Evolutionary conservation across 164 flowering plant genomes (phyloP), one percentile per base, ranked within the genome.

Genomic region (Santalum album): DNA sequence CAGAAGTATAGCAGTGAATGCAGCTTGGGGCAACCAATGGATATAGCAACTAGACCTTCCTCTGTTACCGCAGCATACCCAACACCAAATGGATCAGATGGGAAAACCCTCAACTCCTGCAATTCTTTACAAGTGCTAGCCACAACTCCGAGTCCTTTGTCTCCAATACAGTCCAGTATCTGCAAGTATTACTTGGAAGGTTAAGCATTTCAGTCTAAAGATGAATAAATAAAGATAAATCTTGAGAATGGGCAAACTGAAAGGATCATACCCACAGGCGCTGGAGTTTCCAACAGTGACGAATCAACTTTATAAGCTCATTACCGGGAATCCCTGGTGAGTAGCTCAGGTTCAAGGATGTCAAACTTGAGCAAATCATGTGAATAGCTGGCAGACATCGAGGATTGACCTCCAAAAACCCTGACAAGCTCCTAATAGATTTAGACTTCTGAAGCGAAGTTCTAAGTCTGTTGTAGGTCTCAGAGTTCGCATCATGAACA

Each of bases 101-200:
- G 95, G 54, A 84, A 90, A 39, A 90, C 95, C 75, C 97, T 72
- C 64, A 89, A 49, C 57, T 89, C 96, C 60, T 76, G 82, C 62
- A 89, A 60, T 44, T 86, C 87, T 71, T 78, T 86, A 61, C 97
- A 90, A 12, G 77, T 69, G 6, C 76, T 69, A 63, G 97, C 91
- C 15, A 89, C 90, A n/a, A 74, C 79, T 38, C 23, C 73, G 0
- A 88, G 77, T 42, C 94, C 96, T 65, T 82, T 73, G 65, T 89
- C 97, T 62, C 90, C 90, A 57, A 89, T 82, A 44, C 74, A 71
- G 62, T 89, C 97, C 65, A 86, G 65, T 51, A 89, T 70, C 97
- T 89, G 94, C 62, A 71, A 1, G 49, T 3, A 57, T n/a, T n/a
- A n/a, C n/a, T n/a, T n/a, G n/a, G n/a, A n/a, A n/a, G n/a, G n/a